Base-by-base conservation (phyloP, 2,329 filamentous ascomycete genomes). In the Westerdykella sp. region DNA sequence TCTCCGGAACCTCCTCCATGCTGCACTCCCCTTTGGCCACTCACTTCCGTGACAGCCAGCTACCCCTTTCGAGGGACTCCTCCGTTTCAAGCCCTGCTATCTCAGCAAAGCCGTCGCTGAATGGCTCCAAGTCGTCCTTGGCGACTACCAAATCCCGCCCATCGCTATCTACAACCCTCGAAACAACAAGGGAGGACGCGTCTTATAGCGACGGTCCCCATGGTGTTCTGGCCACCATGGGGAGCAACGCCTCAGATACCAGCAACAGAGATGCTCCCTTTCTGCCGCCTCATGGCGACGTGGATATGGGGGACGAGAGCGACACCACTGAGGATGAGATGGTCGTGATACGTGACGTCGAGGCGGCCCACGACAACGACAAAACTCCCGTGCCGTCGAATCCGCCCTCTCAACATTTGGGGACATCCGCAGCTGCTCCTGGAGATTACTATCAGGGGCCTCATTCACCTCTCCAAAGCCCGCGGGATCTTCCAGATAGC, bases 1-100 rank as follows among this genome's bases (percentile, higher is more conserved):
- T 63, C 23, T 66, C 66, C 5, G 51, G 59, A 39, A 54, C 65
- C 13, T 59, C 62, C 0, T 69, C 67, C 22, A 55, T 62, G 39
- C 46, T 68, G 41, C 65, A 69, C 40, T 70, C 67, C 21, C 67
- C 67, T 10, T 54, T 66, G n/a, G 52, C 55, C 11, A 41, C 62
- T 37, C 57, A 49, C 30, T 68, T 70, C 41, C 54, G 59, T n/a
- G 66, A 69, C 14, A 44, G 51, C 4, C 49, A 47, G 11, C 55
- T 55, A 3, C 62, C 61, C 11, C 56, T 57, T n/a, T 62, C 62
- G n/a, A 60, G 59, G 22, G 61, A 60, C 41, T 65, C 64, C 34
- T 63, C 56, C 43, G 42, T 54, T 4, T 64, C 63, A 2, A 60
- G 32, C 44, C 48, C 56, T 34, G 55, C 58, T 6, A 42, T 57